Evolutionary conservation across 2,329 filamentous ascomycete genomes (phyloP), one percentile per base, ranked within the genome.

Genomic region (Pseudogymnoascus sp.): DNA sequence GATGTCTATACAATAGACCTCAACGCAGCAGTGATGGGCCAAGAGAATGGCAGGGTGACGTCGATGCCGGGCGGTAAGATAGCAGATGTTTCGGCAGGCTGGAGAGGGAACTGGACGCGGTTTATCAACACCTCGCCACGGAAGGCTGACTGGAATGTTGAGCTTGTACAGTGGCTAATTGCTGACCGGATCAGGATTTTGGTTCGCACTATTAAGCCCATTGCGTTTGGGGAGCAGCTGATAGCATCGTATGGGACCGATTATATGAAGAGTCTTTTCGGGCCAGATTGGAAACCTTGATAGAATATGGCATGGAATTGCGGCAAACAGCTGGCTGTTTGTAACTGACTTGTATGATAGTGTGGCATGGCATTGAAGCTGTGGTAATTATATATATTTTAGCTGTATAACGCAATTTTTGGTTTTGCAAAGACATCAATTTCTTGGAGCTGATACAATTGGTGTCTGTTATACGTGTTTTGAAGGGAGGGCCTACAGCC

Each of bases 31-130:
- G 48, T 55, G 48, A 8, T 55, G 12, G 48, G 2, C 29, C 9
- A 9, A 5, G 29, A 33, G 3, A 21, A 55, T 1, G 29, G 29
- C 13, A 8, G 15, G 9, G 8, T 10, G 48, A 35, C 48, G 10
- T 13, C 48, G 29, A 55, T 55, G 15, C 48, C 29, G 15, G 48
- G 48, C n/a, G 29, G 3, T 12, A 55, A 33, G 48, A 33, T 55
- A 33, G 48, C 48, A 7, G 48, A 55, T 55, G 48, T 55, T 55
- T 55, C 48, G 29, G 48, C 29, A 7, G 48, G 5, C 9, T 55
- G 48, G 48, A 55, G 33, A 9, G 48, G 48, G 29, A 55, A 55
- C 48, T 55, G 48, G 48, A 55, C 48, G 15, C 48, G 48, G 8
- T 55, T 55, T 55, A 33, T 55, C 5, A 55, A 55, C 15, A 55